Conservation (phyloP, 2,329 filamentous ascomycete species). For the Fusarium sp. region DNA sequence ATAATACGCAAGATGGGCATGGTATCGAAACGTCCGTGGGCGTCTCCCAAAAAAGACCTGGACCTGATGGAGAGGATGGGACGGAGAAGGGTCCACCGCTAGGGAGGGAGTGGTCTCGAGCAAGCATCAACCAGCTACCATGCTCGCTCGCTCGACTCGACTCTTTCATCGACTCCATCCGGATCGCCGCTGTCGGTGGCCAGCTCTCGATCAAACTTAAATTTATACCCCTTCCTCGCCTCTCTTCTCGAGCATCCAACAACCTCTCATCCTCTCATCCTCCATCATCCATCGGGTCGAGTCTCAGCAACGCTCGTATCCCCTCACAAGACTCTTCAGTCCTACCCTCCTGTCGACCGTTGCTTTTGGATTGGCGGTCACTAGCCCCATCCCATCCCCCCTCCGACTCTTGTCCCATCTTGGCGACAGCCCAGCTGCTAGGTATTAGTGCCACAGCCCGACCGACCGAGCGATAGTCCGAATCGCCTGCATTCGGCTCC, state of each 20-base stretch:
- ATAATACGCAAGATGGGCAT: background rate
- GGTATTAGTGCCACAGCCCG: constrained; percentile 36
- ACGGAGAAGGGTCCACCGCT: constrained; percentile 17
- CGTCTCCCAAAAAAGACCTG: constrained; percentile 22
- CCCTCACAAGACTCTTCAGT: constrained; percentile 18
- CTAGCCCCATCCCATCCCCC: constrained; percentile 15
- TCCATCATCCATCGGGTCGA: constrained; percentile 6
- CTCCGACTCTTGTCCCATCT: constrained; percentile 37
- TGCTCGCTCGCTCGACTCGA: background rate
- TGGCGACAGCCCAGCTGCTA: constrained; percentile 33
- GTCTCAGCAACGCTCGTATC: constrained; percentile 9
- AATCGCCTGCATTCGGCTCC: constrained; percentile 27
- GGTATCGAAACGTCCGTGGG: constrained; percentile 8
- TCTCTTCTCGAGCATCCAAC: constrained; percentile 11
- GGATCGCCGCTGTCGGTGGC: constrained; percentile 35
- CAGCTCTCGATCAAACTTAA: constrained; percentile 32
- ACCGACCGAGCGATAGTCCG: constrained; percentile 46
- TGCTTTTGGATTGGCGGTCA: constrained; percentile 25
- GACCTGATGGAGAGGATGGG: constrained; percentile 18
- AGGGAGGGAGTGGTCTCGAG: background rate
- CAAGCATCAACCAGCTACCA: constrained; percentile 5
- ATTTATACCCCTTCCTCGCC: constrained; percentile 44
- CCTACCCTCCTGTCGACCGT: background rate
- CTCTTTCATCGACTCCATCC: constrained; percentile 22
- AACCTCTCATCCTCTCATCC: constrained; percentile 17